These are phyloP conservation scores for Tylopilus subfusipes DNA, from an alignment of 768 basidiomycete species.

Conservation along the genomic window DNA sequence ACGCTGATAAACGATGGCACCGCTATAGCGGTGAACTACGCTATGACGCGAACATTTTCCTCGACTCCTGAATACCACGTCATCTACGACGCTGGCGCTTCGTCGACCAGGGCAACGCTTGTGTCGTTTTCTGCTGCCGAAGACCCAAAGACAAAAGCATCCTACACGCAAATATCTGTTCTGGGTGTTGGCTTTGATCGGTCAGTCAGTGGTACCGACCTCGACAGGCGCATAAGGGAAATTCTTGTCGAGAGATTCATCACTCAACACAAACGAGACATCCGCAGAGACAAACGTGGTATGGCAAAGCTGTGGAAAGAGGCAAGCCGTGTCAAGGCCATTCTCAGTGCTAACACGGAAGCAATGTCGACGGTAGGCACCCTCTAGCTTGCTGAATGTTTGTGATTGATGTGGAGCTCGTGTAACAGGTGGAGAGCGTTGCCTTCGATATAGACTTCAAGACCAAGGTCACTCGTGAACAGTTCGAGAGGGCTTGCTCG, in stretches of 20 bases:
- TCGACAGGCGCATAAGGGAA: conserved; percentile 81
- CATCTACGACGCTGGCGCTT: conserved; percentile 93
- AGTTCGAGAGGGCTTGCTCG: conserved; percentile 73
- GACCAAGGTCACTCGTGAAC: conserved; percentile 66
- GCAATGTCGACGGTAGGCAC: conserved; percentile 62
- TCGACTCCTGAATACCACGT: conserved; percentile 77
- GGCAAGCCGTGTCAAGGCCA: conserved; percentile 83
- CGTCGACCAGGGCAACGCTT: conserved; percentile 72
- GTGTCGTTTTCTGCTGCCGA: conserved; percentile 57
- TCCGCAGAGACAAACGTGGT: conserved; percentile 71
- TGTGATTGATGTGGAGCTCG: background rate
- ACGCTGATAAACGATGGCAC: conserved; percentile 91
- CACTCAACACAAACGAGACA: conserved; percentile 61
- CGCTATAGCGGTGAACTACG: conserved; percentile 95
- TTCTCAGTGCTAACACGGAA: conserved; percentile 90
- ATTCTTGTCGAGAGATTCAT: conserved; percentile 76
- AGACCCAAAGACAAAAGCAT: conserved; percentile 44
- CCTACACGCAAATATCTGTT: conserved; percentile 70
- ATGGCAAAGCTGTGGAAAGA: conserved; percentile 97
- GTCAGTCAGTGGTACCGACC: conserved; percentile 71
- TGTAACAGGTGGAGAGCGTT: conserved; percentile 72
- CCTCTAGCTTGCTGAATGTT: background rate
- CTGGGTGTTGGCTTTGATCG: conserved; percentile 82
- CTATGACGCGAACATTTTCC: conserved; percentile 87
- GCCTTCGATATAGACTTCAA: conserved; percentile 91